Conservation (phyloP, 345 rosid genomes). For the Streptanthus diversifolius region DNA sequence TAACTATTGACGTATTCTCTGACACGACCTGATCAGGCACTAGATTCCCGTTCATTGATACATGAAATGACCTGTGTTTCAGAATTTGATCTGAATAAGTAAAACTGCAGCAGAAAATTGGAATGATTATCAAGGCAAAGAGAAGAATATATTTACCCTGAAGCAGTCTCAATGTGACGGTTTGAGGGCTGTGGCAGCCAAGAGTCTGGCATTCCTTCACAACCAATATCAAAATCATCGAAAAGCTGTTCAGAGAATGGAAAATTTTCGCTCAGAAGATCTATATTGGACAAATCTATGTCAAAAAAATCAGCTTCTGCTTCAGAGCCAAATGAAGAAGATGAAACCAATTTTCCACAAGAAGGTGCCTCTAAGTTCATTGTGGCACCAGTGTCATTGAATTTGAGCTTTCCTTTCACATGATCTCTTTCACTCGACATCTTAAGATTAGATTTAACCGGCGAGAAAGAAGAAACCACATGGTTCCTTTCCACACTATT, state of each 20-base stretch:
- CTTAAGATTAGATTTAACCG: constrained; percentile 44
- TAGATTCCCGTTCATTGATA: constrained; percentile 40
- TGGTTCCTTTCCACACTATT: constrained; percentile 74
- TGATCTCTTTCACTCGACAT: constrained; percentile 50
- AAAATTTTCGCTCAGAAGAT: constrained; percentile 64
- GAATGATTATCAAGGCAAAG: not conserved
- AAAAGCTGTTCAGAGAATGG: constrained; percentile 65
- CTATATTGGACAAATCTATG: constrained; percentile 66
- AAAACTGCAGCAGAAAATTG: not conserved
- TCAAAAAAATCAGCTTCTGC: constrained; percentile 60
- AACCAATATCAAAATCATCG: constrained; percentile 76
- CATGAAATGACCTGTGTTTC: constrained; percentile 50
- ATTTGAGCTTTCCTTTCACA: constrained; percentile 86
- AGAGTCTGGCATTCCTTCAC: constrained; percentile 39
- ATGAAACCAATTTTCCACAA: constrained; percentile 15
- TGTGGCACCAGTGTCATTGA: constrained; percentile 56
- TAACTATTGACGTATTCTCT: constrained; percentile 54
- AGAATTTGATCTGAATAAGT: constrained; percentile 5
- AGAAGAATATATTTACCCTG: constrained; percentile 39
- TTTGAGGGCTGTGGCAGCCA: constrained; percentile 37
- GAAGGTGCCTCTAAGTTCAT: constrained; percentile 36
- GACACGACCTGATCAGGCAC: constrained; percentile 46
- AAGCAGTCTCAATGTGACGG: constrained; percentile 32
- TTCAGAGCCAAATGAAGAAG: constrained; percentile 66
- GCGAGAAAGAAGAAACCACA: constrained; percentile 68